phyloP scores from a whole-genome alignment of 176 grass and related monocot species.

The Oryza brachyantha region DNA sequence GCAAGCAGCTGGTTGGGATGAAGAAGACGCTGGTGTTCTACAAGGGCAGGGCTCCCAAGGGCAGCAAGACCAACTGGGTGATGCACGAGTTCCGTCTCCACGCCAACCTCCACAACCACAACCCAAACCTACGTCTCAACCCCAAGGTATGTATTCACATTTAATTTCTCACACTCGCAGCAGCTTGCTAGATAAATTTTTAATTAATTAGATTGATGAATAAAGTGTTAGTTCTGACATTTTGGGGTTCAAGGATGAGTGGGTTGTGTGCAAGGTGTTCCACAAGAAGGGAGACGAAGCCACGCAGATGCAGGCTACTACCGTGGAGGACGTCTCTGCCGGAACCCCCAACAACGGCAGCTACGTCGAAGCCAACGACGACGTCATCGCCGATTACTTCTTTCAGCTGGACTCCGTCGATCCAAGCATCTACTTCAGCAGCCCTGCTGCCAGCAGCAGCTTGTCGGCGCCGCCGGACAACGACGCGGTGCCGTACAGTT shows the following conservation, averaged over 20 bases:
- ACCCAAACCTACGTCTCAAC: not conserved
- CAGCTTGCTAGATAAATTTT: too few relatives aligned
- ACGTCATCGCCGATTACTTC: conserved; percentile 12
- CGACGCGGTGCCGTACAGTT: conserved; percentile 12
- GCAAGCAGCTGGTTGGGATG: conserved; percentile 48
- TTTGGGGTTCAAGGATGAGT: conserved; percentile 42
- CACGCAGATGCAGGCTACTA: not conserved
- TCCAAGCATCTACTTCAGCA: conserved; percentile 20
- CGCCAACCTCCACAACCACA: conserved; percentile 23
- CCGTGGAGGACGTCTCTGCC: conserved; percentile 2
- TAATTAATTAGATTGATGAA: too few relatives aligned
- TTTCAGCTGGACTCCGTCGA: conserved; percentile 28
- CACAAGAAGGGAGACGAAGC: conserved; percentile 37
- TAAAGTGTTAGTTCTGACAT: not conserved
- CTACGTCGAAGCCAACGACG: conserved; percentile 21
- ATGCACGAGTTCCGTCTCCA: conserved; percentile 85
- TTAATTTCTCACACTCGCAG: too few relatives aligned
- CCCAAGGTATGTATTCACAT: conserved; percentile 35
- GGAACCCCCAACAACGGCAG: conserved; percentile 37
- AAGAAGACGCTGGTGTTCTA: conserved; percentile 92
- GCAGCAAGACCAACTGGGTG: conserved; percentile 77
- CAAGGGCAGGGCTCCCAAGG: conserved; percentile 65
- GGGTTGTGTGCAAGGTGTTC: conserved; percentile 63
- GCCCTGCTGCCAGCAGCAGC: not conserved
- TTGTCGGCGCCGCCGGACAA: not conserved